phyloP scores from a whole-genome alignment of 345 rosid genomes.

The Capsella bursapastoris region DNA sequence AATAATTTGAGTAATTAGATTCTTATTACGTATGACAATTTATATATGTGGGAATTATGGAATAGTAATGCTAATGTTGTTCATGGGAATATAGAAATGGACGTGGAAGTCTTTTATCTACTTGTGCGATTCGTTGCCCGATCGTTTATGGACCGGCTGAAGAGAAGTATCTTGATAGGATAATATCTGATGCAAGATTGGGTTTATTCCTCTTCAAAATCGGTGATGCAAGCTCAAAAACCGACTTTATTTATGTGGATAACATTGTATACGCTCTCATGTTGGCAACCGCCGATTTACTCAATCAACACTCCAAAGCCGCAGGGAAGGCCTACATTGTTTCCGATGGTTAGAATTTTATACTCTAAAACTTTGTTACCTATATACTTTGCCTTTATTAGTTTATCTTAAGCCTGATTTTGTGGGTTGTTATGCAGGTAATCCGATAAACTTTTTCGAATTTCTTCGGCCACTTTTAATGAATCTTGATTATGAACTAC shows the following conservation, averaged over 20 bases:
- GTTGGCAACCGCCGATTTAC: constrained; percentile 30
- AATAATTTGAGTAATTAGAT: too few species aligned
- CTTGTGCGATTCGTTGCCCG: constrained; percentile 38
- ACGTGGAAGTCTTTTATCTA: constrained; percentile 15
- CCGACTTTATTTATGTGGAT: constrained; percentile 31
- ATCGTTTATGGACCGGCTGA: constrained; percentile 37
- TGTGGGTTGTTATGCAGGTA: neutral
- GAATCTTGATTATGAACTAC: constrained; percentile 38
- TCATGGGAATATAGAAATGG: constrained; percentile 11
- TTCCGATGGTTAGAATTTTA: constrained; percentile 17
- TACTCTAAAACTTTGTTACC: neutral
- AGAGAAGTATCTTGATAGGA: constrained; percentile 36
- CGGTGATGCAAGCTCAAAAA: constrained; percentile 35
- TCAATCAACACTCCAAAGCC: constrained; percentile 3
- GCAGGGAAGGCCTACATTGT: constrained; percentile 37
- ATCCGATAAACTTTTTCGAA: constrained; percentile 36
- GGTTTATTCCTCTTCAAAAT: constrained; percentile 34
- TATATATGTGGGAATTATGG: neutral
- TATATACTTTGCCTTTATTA: neutral
- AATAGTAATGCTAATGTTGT: neutral
- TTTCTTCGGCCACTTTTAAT: constrained; percentile 32
- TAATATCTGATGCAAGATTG: constrained; percentile 37
- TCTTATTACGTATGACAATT: too few species aligned
- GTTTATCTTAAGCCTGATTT: neutral
- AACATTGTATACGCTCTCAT: constrained; percentile 33